Conservation (phyloP, 2,329 filamentous ascomycete genomes). For the Pseudogymnoascus sp. region DNA sequence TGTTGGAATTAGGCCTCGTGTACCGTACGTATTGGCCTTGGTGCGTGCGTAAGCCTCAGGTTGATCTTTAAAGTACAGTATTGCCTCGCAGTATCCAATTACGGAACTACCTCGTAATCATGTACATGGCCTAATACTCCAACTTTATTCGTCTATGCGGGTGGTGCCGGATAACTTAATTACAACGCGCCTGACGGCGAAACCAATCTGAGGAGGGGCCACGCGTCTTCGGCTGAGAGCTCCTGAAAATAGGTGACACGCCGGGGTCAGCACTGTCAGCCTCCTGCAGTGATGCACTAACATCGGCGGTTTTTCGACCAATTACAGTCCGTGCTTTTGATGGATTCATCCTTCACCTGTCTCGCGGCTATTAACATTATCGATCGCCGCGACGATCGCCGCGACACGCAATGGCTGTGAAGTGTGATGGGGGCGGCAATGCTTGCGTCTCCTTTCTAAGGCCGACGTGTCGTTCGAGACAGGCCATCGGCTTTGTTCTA, state of each 20-base stretch:
- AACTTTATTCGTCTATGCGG: not conserved
- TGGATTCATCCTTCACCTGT: no score
- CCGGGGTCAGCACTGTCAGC: not conserved
- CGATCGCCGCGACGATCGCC: not conserved
- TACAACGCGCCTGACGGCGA: not conserved
- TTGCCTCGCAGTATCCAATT: not conserved
- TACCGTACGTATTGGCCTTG: not conserved
- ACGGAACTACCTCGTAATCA: not conserved
- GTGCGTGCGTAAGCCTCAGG: not conserved
- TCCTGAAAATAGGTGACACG: not conserved
- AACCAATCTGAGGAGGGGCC: not conserved
- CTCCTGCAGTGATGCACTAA: not conserved
- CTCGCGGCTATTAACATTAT: no score
- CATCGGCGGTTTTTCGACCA: conserved; percentile 11
- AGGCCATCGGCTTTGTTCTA: conserved; percentile 1
- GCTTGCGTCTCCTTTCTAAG: not conserved
- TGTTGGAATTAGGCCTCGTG: not conserved
- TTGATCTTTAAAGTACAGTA: not conserved
- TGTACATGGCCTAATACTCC: not conserved
- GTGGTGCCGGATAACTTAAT: not conserved
- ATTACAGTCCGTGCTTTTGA: conserved; percentile 6
- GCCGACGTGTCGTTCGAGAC: not conserved
- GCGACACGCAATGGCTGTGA: conserved; percentile 10
- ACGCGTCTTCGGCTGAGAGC: not conserved
- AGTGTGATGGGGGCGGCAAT: conserved; percentile 9